phyloP scores from a whole-genome alignment of 805 yeast genomes.

The Candida insectalens region DNA sequence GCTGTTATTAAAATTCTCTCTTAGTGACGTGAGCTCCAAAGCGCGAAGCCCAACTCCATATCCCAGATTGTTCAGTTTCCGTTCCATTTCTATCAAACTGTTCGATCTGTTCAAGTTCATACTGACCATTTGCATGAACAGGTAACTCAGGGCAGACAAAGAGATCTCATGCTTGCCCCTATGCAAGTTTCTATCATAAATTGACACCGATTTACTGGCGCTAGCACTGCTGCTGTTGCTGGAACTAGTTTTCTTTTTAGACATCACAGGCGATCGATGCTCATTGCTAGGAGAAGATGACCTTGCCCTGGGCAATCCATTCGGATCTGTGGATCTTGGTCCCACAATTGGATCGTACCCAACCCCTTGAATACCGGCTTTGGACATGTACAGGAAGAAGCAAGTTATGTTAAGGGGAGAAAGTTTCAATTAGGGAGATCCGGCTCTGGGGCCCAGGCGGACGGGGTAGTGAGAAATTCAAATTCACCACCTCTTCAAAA shows the following conservation, averaged over 20 bases:
- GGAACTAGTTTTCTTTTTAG: constrained; percentile 17
- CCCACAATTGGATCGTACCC: constrained; percentile 23
- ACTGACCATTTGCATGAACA: constrained; percentile 63
- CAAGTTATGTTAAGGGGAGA: too few species aligned
- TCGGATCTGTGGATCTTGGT: constrained; percentile 18
- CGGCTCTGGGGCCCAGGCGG: too few species aligned
- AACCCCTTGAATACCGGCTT: constrained; percentile 11
- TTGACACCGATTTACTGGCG: constrained; percentile 10
- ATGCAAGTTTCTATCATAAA: constrained; percentile 62
- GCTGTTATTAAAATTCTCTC: constrained; percentile 45
- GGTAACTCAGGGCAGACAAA: constrained; percentile 53
- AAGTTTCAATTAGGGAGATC: too few species aligned
- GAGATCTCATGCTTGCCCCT: constrained; percentile 62
- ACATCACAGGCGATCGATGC: constrained; percentile 10
- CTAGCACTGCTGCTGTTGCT: neutral
- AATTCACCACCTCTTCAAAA: too few species aligned
- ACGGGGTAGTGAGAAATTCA: too few species aligned
- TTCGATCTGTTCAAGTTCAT: constrained; percentile 52
- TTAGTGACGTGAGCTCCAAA: constrained; percentile 55
- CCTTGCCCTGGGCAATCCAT: too few species aligned
- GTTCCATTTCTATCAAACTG: constrained; percentile 59
- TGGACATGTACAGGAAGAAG: constrained; percentile 3
- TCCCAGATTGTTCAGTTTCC: constrained; percentile 57
- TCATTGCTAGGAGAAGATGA: neutral
- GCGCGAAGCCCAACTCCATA: constrained; percentile 67